Conservation (phyloP, 2,329 filamentous ascomycete species). For the Fusarium secorum region DNA sequence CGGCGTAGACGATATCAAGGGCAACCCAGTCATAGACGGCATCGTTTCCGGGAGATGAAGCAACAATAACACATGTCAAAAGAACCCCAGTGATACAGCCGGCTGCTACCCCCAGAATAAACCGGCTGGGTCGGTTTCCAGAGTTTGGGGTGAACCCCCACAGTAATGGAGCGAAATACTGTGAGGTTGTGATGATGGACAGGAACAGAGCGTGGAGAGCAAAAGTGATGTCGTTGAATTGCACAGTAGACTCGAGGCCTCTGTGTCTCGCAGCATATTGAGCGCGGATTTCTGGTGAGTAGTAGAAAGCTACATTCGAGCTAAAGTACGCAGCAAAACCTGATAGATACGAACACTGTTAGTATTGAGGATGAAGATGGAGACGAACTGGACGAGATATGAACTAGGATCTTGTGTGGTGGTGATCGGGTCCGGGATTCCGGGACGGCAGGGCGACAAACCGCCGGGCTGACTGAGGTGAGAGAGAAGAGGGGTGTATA, state of each 20-base stretch:
- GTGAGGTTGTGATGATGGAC: constrained; percentile 76
- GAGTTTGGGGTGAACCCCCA: constrained; percentile 77
- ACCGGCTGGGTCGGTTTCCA: constrained; percentile 63
- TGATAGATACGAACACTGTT: constrained; percentile 34
- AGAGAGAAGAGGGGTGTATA: constrained; percentile 11
- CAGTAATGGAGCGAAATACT: constrained; percentile 72
- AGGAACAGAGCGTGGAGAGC: constrained; percentile 81
- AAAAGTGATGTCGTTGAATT: constrained; percentile 90
- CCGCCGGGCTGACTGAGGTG: constrained; percentile 3
- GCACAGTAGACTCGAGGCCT: constrained; percentile 81
- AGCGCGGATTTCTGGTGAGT: constrained; percentile 75
- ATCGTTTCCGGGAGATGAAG: constrained; percentile 47
- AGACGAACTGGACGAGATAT: neutral
- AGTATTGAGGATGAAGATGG: constrained; percentile 8
- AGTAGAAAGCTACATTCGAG: constrained; percentile 79
- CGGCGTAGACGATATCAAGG: constrained; percentile 70
- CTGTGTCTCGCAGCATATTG: constrained; percentile 86
- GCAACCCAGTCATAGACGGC: constrained; percentile 63
- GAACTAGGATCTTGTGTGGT: constrained; percentile 12
- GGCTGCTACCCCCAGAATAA: constrained; percentile 73
- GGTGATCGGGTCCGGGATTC: constrained; percentile 18
- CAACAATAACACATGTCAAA: constrained; percentile 57
- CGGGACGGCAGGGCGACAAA: constrained; percentile 7
- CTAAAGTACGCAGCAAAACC: constrained; percentile 80
- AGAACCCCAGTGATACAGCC: constrained; percentile 72